Percentiles rank a stretch among this genome's conserved stretches.
Evolutionary conservation across 75 land plant genomes (phyloP).

Genomic region (Isoetes taiwanensis): DNA sequence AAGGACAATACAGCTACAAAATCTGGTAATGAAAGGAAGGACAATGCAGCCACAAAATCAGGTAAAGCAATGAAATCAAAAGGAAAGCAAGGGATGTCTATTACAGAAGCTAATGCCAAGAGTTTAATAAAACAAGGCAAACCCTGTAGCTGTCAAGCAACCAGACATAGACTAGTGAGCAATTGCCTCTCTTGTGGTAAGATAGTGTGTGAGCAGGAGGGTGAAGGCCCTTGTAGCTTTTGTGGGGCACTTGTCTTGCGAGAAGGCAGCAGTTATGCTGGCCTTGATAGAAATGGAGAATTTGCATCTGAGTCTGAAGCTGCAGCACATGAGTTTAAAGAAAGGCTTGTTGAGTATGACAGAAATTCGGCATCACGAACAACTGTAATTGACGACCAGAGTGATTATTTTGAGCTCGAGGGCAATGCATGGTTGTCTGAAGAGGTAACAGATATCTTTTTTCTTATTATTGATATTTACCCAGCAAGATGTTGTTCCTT

Average conservation of each 20-base stretch:
- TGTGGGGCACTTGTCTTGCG: slow-evolving; percentile 81
- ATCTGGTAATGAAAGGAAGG: slow-evolving; percentile 1
- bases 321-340: slow-evolving; percentile 74
- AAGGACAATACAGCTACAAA: neutral
- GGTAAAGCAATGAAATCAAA: slow-evolving; percentile 39
- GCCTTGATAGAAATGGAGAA: slow-evolving; percentile 32
- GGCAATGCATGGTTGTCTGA: slow-evolving; percentile 71
- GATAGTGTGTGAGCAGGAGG: slow-evolving; percentile 89
- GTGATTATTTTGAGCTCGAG: slow-evolving; percentile 85
- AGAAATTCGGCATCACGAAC: slow-evolving; percentile 73
- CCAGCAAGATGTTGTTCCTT: too few relatives aligned
- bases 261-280: slow-evolving; percentile 85
- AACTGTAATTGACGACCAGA: slow-evolving; percentile 90
- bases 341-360: slow-evolving; percentile 84
- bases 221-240: slow-evolving; percentile 85
- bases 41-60: slow-evolving; percentile 15
- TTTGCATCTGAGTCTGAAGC: slow-evolving; percentile 62
- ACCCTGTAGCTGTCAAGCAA: slow-evolving; percentile 85
- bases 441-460: too few relatives aligned
- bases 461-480: too few relatives aligned
- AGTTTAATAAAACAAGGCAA: slow-evolving; percentile 57
- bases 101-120: slow-evolving; percentile 85
- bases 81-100: slow-evolving; percentile 51
- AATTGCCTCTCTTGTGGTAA: slow-evolving; percentile 92
- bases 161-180: slow-evolving; percentile 66